Evolutionary conservation across 306 rosid genomes (phyloP).

Genomic region (Prunus mume): DNA sequence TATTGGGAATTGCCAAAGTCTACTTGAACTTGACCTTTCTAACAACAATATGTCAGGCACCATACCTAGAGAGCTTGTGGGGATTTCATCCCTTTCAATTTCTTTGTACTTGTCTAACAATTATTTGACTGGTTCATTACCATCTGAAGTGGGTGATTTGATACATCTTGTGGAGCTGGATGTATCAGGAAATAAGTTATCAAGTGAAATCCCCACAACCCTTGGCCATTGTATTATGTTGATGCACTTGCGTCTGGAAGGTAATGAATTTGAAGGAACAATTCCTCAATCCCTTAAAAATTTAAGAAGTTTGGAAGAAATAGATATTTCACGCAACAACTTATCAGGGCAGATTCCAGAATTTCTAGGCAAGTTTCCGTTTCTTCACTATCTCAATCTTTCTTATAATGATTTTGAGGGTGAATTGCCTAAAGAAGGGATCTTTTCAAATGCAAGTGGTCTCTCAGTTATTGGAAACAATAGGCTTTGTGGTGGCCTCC

Average conservation of each 20-base stretch:
- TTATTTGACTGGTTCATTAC: neutral
- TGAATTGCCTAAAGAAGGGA: neutral
- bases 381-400: slow-evolving; percentile 15
- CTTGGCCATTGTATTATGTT: neutral
- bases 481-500: slow-evolving; percentile 32
- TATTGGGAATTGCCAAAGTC: slow-evolving; percentile 21
- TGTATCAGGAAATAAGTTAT: neutral
- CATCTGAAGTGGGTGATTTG: neutral
- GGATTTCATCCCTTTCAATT: neutral
- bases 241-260: neutral
- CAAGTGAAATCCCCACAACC: neutral
- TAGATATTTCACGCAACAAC: neutral
- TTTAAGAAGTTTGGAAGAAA: neutral
- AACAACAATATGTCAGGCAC: neutral
- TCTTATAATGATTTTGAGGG: slow-evolving; percentile 17
- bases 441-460: slow-evolving; percentile 18
- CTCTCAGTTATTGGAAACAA: slow-evolving; percentile 21
- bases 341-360: slow-evolving; percentile 32
- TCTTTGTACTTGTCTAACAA: neutral
- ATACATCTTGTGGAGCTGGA: neutral
- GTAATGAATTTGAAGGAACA: neutral
- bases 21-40: neutral
- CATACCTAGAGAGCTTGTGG: neutral
- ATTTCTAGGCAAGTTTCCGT: neutral
- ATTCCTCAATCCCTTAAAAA: neutral